These are phyloP conservation scores for Penicillium expansum DNA, from an alignment of 2,329 filamentous ascomycete genomes.

Conservation along the genomic window DNA sequence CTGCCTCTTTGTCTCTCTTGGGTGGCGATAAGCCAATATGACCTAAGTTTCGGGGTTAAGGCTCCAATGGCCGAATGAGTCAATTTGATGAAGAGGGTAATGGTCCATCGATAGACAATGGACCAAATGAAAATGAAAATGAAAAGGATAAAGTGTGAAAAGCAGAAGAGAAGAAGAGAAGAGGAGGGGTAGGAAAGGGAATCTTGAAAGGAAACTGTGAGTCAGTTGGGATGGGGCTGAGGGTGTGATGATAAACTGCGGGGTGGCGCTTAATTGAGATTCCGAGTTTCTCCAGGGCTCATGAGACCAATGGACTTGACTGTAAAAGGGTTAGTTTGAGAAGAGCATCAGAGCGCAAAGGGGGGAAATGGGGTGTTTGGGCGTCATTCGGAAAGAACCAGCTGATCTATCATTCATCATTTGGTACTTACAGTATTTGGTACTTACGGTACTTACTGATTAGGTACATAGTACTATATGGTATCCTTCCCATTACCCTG, in stretches of 20 bases:
- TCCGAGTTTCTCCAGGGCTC: slow-evolving; percentile 11
- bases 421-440: neutral
- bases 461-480: too few relatives aligned
- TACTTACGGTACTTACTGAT: too few relatives aligned
- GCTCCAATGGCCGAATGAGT: slow-evolving; percentile 20
- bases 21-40: slow-evolving; percentile 20
- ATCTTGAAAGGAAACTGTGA: slow-evolving; percentile 6
- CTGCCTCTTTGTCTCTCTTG: slow-evolving; percentile 8
- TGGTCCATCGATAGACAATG: neutral
- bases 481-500: too few relatives aligned
- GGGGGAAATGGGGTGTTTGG: neutral
- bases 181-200: neutral
- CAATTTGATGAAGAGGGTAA: slow-evolving; percentile 3
- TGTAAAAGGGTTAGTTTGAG: slow-evolving; percentile 1
- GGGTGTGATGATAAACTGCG: slow-evolving; percentile 16
- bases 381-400: slow-evolving; percentile 11
- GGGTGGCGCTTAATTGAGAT: slow-evolving; percentile 12
- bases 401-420: slow-evolving; percentile 14
- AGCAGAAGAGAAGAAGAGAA: neutral
- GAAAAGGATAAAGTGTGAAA: neutral
- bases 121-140: neutral
- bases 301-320: slow-evolving; percentile 6
- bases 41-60: slow-evolving; percentile 17
- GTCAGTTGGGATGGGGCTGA: slow-evolving; percentile 18
- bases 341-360: slow-evolving; percentile 4